phyloP scores from a whole-genome alignment of 129 eudicot genomes.

The Centella asiatica region DNA sequence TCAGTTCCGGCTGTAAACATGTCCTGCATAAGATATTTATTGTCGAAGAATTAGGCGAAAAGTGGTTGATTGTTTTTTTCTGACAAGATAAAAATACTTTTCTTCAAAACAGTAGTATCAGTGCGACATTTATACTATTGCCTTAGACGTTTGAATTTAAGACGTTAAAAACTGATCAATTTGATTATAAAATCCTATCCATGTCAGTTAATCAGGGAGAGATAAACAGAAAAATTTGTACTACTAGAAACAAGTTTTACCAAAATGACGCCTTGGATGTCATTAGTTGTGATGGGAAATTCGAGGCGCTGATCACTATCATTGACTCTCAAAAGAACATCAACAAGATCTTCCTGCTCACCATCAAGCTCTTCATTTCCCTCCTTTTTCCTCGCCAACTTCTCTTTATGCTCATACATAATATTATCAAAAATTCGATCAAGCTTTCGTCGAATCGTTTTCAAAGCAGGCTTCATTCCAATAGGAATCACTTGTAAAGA shows the following conservation, averaged over 20 bases:
- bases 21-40: no score
- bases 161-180: no score
- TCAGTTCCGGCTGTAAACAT: constrained; percentile 8
- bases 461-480: neutral
- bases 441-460: neutral
- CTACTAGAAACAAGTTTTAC: no score
- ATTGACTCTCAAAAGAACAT: constrained; percentile 3
- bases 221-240: no score
- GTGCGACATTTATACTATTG: no score
- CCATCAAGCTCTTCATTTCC: neutral
- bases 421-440: constrained; percentile 2
- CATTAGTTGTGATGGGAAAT: constrained; percentile 2
- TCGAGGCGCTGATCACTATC: constrained; percentile 5
- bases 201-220: no score
- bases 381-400: neutral
- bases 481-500: neutral
- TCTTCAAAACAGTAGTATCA: no score
- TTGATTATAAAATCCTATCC: no score
- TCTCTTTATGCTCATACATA: constrained; percentile 1
- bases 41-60: no score
- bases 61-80: no score
- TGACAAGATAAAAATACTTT: no score
- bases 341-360: neutral
- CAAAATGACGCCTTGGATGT: constrained; percentile 1
- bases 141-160: no score